Percentiles rank a stretch among this genome's conserved stretches.
These are phyloP conservation scores for Aspergillus uvarum DNA, from an alignment of 2,329 filamentous ascomycete genomes.

Conservation along the genomic window DNA sequence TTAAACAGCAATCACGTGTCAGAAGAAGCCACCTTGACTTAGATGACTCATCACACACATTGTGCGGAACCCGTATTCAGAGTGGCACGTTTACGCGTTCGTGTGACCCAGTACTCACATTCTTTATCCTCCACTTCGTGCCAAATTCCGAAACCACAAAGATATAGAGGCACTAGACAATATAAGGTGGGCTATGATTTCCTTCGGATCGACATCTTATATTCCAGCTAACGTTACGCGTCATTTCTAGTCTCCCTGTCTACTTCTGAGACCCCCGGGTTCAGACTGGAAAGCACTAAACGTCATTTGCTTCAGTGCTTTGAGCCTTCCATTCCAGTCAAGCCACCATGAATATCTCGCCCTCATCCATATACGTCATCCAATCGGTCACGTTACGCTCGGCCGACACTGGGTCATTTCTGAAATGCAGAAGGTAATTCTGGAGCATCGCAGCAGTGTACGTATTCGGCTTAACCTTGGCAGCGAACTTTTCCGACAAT, in stretches of 20 bases:
- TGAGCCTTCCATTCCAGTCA: background rate
- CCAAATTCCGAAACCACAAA: background rate
- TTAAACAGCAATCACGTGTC: background rate
- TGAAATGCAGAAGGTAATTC: constrained; percentile 7
- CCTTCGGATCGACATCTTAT: background rate
- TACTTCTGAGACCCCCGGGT: background rate
- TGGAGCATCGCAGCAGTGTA: constrained; percentile 10
- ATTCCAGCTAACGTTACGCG: background rate
- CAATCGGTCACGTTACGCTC: background rate
- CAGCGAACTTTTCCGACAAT: background rate
- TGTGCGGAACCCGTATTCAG: background rate
- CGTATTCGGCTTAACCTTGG: background rate
- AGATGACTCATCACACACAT: background rate
- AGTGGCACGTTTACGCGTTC: background rate
- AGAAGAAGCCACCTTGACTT: background rate
- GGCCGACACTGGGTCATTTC: background rate
- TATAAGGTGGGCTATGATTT: background rate
- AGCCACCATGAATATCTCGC: background rate
- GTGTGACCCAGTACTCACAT: background rate
- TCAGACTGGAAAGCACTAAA: background rate
- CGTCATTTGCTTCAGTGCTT: background rate
- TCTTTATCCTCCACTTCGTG: background rate
- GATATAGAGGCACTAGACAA: background rate
- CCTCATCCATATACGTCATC: background rate
- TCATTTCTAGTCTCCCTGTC: background rate